Evolutionary conservation across 2,329 filamentous ascomycete genomes (phyloP).

Genomic region (Amesomyces nigricolor): DNA sequence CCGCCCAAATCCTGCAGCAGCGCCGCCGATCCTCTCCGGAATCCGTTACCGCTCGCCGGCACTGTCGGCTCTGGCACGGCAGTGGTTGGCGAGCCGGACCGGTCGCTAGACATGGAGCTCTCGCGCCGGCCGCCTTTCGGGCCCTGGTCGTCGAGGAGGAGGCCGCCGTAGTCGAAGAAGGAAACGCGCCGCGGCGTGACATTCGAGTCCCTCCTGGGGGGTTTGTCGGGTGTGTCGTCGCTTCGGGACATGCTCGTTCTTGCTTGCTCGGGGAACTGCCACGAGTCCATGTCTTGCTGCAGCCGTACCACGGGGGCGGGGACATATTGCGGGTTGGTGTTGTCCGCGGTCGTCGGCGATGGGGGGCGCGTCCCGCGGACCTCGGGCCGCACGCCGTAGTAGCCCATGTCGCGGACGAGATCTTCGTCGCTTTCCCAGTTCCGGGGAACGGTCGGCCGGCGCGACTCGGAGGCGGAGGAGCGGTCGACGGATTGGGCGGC

Average conservation of each 20-base stretch:
- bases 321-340: slow-evolving; percentile 22
- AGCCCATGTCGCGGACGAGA: slow-evolving; percentile 72
- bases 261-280: slow-evolving; percentile 41
- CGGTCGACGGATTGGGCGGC: slow-evolving; percentile 58
- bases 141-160: slow-evolving; percentile 54
- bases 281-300: slow-evolving; percentile 38
- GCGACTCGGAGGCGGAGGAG: slow-evolving; percentile 33
- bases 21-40: slow-evolving; percentile 50
- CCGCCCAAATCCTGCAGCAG: slow-evolving; percentile 56
- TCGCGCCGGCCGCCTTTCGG: slow-evolving; percentile 31
- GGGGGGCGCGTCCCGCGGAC: slow-evolving; percentile 37
- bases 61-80: slow-evolving; percentile 39
- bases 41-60: slow-evolving; percentile 40
- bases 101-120: slow-evolving; percentile 40
- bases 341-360: slow-evolving; percentile 8
- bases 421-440: slow-evolving; percentile 91
- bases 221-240: slow-evolving; percentile 35
- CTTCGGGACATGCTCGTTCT: slow-evolving; percentile 30
- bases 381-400: slow-evolving; percentile 58
- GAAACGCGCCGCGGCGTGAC: slow-evolving; percentile 58
- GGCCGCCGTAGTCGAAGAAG: slow-evolving; percentile 79
- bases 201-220: slow-evolving; percentile 37
- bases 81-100: slow-evolving; percentile 33
- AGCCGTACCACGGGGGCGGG: slow-evolving; percentile 34
- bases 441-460: slow-evolving; percentile 49